Evolutionary conservation across 768 basidiomycete genomes (phyloP), one percentile per base, ranked within the genome.

Genomic region (Boletus sp.): DNA sequence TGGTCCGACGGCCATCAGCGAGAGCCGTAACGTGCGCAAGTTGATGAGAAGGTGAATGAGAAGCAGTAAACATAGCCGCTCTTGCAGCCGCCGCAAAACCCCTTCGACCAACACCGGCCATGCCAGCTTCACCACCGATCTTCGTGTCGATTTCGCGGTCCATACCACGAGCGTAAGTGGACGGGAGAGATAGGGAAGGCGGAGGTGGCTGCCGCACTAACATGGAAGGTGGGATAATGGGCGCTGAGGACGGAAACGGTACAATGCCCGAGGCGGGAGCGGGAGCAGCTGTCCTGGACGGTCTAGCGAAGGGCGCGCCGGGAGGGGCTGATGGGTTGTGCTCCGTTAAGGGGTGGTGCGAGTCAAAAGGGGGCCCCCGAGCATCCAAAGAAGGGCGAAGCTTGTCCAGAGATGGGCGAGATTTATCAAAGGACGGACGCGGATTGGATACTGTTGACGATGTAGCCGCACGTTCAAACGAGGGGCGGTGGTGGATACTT

Each of bases 51-150:
- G 66, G 56, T 11, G 68, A 17, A 43, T 46, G 50, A 37, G 64
- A 50, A 23, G 67, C 17, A 33, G 73, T 53, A 56, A 78, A 72
- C 76, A 84, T 73, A 8, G 83, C 83, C 0, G 84, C 85, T 41
- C 83, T 82, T 49, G 86, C 83, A 10, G 82, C 88, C 17, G 91
- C 88, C 13, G 77, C 78, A 55, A 93, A 93, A 1, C 90, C 93
- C 60, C 92, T 75, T 55, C 93, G 75, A 8, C 93, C 93, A 7
- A 95, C 91, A 9, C 93, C 93, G 1, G 93, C 93, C 93, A 95
- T 94, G 1, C 89, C 88, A 9, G 88, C 89, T 50, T 77, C 83
- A 7, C 89, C 89, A 4, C 89, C 88, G 3, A 65, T 77, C 66
- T 85, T 83, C n/a, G 88, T 90, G 64, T 88, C 81, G 9, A 85